Conservation (phyloP, 2,329 filamentous ascomycete species). For the Nectriaceae sp. region DNA sequence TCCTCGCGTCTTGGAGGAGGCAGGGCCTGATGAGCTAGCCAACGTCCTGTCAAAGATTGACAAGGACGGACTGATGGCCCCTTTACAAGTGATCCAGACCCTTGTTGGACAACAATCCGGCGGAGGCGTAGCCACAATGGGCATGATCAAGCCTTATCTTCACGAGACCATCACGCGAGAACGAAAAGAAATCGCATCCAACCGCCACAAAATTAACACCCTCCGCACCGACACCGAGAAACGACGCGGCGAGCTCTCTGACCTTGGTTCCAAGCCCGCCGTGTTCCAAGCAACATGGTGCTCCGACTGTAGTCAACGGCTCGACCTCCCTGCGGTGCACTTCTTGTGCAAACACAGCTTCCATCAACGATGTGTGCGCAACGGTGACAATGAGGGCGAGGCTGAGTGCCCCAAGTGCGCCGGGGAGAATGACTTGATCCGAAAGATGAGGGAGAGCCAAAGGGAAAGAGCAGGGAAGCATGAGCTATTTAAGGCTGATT, state of each 20-base stretch:
- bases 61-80: constrained; percentile 88
- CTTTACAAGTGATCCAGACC: constrained; percentile 93
- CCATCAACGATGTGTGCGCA: constrained; percentile 81
- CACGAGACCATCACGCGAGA: constrained; percentile 87
- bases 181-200: constrained; percentile 77
- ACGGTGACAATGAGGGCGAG: constrained; percentile 55
- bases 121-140: constrained; percentile 84
- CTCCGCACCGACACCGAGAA: constrained; percentile 82
- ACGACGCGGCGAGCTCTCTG: constrained; percentile 76
- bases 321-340: constrained; percentile 90
- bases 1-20: constrained; percentile 77
- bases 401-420: constrained; percentile 87
- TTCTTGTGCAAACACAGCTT: constrained; percentile 98
- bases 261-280: constrained; percentile 76
- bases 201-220: constrained; percentile 77
- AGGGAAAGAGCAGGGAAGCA: constrained; percentile 84
- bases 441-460: constrained; percentile 83
- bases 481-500: constrained; percentile 82
- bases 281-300: constrained; percentile 92
- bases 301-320: constrained; percentile 72
- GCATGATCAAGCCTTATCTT: constrained; percentile 93
- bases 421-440: constrained; percentile 81
- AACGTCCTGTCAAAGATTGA: constrained; percentile 84
- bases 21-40: constrained; percentile 79
- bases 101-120: constrained; percentile 62